Conservation (phyloP, 1,284 basidiomycete species). For the Phenoliferia sp. region DNA sequence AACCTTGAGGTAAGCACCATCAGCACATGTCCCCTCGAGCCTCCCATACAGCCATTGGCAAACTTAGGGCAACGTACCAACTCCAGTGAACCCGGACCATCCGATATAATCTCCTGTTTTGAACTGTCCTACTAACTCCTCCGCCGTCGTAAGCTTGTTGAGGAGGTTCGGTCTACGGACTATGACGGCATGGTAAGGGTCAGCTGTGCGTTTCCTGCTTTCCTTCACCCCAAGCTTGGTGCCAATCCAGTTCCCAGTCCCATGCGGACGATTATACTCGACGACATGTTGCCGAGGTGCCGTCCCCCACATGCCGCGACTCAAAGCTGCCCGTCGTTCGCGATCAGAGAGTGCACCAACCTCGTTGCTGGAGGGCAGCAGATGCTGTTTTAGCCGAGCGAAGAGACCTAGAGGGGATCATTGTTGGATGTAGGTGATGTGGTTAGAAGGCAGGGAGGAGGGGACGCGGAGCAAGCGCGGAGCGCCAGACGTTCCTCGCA, state of each 20-base stretch:
- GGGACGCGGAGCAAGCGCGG: background rate
- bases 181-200: background rate
- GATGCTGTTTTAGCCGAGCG: background rate
- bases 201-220: background rate
- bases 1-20: conserved; percentile 53
- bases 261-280: background rate
- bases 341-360: background rate
- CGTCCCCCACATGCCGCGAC: background rate
- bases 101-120: conserved; percentile 49
- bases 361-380: background rate
- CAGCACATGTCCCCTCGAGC: too few species aligned
- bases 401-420: background rate
- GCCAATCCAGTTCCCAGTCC: background rate
- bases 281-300: background rate
- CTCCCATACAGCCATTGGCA: too few species aligned
- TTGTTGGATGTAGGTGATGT: background rate
- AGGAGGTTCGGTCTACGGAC: conserved; percentile 6
- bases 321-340: background rate
- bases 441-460: background rate
- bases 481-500: too few species aligned
- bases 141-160: conserved; percentile 39
- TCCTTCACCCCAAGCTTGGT: background rate
- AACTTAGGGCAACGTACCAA: too few species aligned
- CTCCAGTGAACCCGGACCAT: conserved; percentile 50
- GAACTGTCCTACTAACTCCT: conserved; percentile 45